phyloP scores from a whole-genome alignment of 345 rosid genomes.

The Lepidium sativum region DNA sequence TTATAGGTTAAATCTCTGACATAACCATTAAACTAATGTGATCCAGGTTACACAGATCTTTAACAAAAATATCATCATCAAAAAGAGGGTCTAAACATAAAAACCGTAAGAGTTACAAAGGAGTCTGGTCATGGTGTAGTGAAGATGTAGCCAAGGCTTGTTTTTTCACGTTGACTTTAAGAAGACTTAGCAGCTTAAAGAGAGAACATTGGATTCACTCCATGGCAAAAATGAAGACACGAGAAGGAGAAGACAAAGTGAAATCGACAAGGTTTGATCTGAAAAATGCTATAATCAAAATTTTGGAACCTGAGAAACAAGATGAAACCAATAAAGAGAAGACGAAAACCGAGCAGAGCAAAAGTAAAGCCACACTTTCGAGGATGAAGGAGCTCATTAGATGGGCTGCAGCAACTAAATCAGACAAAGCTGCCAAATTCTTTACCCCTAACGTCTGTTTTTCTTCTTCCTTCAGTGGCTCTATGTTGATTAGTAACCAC shows the following conservation, averaged over 20 bases:
- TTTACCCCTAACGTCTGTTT: constrained; percentile 46
- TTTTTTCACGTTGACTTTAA: constrained; percentile 43
- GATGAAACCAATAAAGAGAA: constrained; percentile 27
- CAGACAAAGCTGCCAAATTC: constrained; percentile 55
- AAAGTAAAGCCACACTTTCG: constrained; percentile 37
- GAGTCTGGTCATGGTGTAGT: constrained; percentile 36
- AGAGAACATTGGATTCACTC: constrained; percentile 22
- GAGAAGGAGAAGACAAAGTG: constrained; percentile 33
- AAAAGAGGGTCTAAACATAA: constrained; percentile 8
- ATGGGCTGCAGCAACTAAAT: constrained; percentile 76
- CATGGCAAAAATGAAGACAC: constrained; percentile 38
- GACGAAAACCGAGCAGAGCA: constrained; percentile 40
- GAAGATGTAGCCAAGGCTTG: constrained; percentile 54
- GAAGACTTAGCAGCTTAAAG: constrained; percentile 18
- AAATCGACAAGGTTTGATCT: constrained; percentile 26
- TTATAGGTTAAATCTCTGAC: neutral
- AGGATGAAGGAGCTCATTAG: constrained; percentile 71
- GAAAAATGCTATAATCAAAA: constrained; percentile 34
- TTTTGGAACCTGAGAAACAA: constrained; percentile 25
- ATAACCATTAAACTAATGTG: neutral
- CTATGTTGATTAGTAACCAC: neutral
- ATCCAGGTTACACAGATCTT: constrained; percentile 21
- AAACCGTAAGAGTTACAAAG: neutral
- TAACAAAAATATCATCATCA: constrained; percentile 24
- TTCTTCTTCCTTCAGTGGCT: neutral